A percentile compares a stretch with the other conserved stretches of the same genome.
phyloP scores from a whole-genome alignment of 208 protist species.

The Trypanosomatidae sp. region DNA sequence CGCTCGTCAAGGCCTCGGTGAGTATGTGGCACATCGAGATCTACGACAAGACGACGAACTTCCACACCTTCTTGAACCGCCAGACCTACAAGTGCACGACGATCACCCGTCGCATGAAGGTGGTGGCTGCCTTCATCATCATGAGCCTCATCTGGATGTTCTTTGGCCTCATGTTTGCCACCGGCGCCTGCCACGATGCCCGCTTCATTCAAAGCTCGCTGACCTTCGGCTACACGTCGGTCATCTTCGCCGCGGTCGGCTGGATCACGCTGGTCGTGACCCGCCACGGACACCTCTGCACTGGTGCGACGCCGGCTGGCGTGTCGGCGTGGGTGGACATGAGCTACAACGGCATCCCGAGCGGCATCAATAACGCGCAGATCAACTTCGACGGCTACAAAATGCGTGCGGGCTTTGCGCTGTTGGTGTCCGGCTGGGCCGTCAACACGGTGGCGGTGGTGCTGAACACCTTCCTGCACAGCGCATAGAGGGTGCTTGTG shows the following conservation, averaged over 20 bases:
- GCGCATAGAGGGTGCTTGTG: not conserved
- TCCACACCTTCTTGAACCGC: conserved; percentile 42
- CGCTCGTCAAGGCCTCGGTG: conserved; percentile 30
- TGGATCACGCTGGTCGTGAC: conserved; percentile 39
- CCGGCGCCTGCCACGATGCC: conserved; percentile 32
- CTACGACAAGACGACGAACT: conserved; percentile 29
- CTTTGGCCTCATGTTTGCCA: conserved; percentile 32
- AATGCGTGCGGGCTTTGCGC: conserved; percentile 31
- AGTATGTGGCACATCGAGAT: conserved; percentile 50
- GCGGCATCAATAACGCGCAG: conserved; percentile 31
- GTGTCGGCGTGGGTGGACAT: conserved; percentile 34
- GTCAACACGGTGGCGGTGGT: conserved; percentile 27
- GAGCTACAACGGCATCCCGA: conserved; percentile 53
- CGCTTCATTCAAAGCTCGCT: conserved; percentile 8
- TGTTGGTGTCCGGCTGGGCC: conserved; percentile 33
- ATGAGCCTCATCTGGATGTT: conserved; percentile 47
- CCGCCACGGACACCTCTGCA: conserved; percentile 30
- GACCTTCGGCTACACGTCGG: conserved; percentile 26
- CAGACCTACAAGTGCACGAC: conserved; percentile 39
- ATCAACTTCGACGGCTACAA: conserved; percentile 42
- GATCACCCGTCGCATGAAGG: conserved; percentile 51
- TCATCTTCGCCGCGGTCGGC: conserved; percentile 31
- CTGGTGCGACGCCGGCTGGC: conserved; percentile 19
- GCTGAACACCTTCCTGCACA: conserved; percentile 30
- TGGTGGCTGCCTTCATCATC: conserved; percentile 42